Conservation (phyloP, 768 basidiomycete genomes). For the Suillus ampliporus region DNA sequence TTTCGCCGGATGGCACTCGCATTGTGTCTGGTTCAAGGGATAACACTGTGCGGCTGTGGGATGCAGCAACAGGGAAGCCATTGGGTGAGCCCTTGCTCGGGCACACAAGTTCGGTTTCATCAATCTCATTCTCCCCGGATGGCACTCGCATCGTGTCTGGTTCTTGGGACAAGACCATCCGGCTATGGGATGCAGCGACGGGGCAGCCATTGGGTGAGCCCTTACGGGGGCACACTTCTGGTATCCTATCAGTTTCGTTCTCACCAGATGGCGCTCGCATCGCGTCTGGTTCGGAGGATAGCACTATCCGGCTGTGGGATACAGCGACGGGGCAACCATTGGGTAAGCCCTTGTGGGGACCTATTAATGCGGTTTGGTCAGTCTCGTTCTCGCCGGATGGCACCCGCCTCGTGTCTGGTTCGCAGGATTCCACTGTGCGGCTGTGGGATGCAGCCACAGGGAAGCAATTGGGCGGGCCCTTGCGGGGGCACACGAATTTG, state of each 20-base stretch:
- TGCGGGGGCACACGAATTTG: too few species aligned
- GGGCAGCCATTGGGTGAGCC: too few species aligned
- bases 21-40: background rate
- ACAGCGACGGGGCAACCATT: slow-evolving; percentile 12
- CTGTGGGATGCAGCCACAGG: slow-evolving; percentile 19
- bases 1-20: background rate
- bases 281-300: slow-evolving; percentile 25
- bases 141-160: too few species aligned
- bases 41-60: background rate
- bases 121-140: background rate
- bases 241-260: slow-evolving; percentile 17
- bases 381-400: slow-evolving; percentile 20
- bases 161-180: too few species aligned
- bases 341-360: slow-evolving; percentile 11
- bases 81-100: background rate
- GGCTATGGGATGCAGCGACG: too few species aligned
- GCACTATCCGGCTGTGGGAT: too few species aligned
- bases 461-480: background rate
- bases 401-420: slow-evolving; percentile 13
- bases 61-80: too few species aligned
- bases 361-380: slow-evolving; percentile 7
- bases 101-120: background rate
- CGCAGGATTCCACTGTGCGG: slow-evolving; percentile 10
- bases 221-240: slow-evolving; percentile 9
- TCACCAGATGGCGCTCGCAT: slow-evolving; percentile 18